These are phyloP conservation scores for Aaosphaeria pasadenensis DNA, from an alignment of 2,329 filamentous ascomycete genomes.

Conservation along the genomic window DNA sequence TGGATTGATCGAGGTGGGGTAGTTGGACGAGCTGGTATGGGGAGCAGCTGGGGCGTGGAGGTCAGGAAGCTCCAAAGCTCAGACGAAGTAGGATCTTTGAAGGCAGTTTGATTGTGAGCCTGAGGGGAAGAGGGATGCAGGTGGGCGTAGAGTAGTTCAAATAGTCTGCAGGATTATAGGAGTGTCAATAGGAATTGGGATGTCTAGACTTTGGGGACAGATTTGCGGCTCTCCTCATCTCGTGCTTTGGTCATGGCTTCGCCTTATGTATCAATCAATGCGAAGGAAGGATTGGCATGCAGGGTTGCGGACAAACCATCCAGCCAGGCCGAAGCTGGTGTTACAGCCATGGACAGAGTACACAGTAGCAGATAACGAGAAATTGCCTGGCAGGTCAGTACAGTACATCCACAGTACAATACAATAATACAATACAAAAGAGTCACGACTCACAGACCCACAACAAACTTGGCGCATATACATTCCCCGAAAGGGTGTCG, in stretches of 20 bases:
- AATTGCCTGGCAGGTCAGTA: conserved; percentile 6
- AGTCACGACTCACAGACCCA: conserved; percentile 10
- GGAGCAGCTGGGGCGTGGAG: conserved; percentile 1
- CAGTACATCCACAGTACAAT: conserved; percentile 10
- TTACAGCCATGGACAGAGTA: not conserved
- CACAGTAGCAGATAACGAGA: too few relatives aligned
- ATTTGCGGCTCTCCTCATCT: conserved; percentile 25
- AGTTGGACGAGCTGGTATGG: conserved; percentile 1
- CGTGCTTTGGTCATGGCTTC: not conserved
- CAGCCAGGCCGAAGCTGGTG: not conserved
- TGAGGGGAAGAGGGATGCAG: not conserved
- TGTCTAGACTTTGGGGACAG: conserved; percentile 10
- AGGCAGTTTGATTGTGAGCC: too few relatives aligned
- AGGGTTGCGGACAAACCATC: not conserved
- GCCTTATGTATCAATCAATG: not conserved
- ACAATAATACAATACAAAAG: conserved; percentile 6
- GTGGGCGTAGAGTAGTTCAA: conserved; percentile 9
- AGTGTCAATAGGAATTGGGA: conserved; percentile 1
- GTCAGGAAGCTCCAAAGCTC: conserved; percentile 6
- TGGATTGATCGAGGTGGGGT: not conserved
- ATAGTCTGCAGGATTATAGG: conserved; percentile 2
- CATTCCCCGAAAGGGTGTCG: conserved; percentile 17
- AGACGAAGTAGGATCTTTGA: conserved; percentile 1
- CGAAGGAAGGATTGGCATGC: not conserved
- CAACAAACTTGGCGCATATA: conserved; percentile 22